These are phyloP conservation scores for Vigna unguiculata DNA, from an alignment of 306 rosid species.

Conservation along the genomic window DNA sequence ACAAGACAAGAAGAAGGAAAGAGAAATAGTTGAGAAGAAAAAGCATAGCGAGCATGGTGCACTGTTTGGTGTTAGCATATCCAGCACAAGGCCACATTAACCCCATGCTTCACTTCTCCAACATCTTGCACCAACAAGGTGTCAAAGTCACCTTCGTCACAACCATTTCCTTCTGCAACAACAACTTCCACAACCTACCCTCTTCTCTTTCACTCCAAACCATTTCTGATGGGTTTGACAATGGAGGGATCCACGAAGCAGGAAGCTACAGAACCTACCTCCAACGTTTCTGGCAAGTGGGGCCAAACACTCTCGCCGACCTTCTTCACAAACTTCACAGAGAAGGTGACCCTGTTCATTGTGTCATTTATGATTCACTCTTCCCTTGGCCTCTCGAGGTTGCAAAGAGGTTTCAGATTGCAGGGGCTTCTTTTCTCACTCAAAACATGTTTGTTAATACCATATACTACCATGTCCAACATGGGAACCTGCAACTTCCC, in stretches of 20 bases:
- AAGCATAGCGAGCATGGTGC: conserved; percentile 16
- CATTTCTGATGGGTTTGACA: conserved; percentile 58
- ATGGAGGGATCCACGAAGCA: background rate
- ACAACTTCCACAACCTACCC: background rate
- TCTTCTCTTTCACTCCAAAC: conserved; percentile 39
- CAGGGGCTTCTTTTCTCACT: conserved; percentile 41
- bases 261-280: background rate
- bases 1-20: too few relatives aligned
- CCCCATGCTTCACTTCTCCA: conserved; percentile 48
- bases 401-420: conserved; percentile 46
- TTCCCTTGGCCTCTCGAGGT: conserved; percentile 56
- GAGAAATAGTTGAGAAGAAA: too few relatives aligned
- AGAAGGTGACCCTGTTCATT: conserved; percentile 32
- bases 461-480: conserved; percentile 34
- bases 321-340: conserved; percentile 38
- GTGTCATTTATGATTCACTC: conserved; percentile 53
- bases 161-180: conserved; percentile 40
- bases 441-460: conserved; percentile 42
- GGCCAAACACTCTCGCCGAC: conserved; percentile 36
- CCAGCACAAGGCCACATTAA: conserved; percentile 58
- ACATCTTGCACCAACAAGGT: conserved; percentile 42
- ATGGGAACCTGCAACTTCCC: conserved; percentile 43
- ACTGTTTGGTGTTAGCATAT: conserved; percentile 48
- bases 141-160: conserved; percentile 47
- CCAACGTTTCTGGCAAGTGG: conserved; percentile 37